Percentiles rank a stretch among this genome's conserved stretches.
Evolutionary conservation across 2,329 filamentous ascomycete species (phyloP).

Genomic region (Alternaria solani): DNA sequence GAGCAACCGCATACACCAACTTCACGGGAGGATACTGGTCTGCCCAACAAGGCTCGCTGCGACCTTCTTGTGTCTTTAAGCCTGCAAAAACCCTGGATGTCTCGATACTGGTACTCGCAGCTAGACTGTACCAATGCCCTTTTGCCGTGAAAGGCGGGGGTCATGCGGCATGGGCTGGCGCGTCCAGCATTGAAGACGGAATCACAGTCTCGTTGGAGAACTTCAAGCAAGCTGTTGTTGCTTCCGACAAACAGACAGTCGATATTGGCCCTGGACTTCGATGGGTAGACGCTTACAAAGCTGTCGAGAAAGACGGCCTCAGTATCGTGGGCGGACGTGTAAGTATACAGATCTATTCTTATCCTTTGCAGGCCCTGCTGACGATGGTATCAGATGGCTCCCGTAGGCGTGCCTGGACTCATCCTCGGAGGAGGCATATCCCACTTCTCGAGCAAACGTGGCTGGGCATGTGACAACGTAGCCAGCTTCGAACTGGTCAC

Average conservation of each 20-base stretch:
- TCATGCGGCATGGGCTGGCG: constrained; percentile 50
- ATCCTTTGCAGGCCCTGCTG: not conserved
- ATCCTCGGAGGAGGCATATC: constrained; percentile 38
- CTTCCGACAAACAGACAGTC: constrained; percentile 31
- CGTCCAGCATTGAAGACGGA: constrained; percentile 53
- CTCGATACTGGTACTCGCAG: constrained; percentile 20
- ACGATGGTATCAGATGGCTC: constrained; percentile 9
- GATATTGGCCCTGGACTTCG: constrained; percentile 37
- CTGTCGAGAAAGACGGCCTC: constrained; percentile 31
- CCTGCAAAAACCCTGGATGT: constrained; percentile 19
- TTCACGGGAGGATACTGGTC: constrained; percentile 31
- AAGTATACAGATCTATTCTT: not conserved
- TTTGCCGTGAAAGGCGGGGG: constrained; percentile 57
- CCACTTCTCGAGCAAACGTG: constrained; percentile 31
- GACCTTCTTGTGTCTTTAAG: constrained; percentile 35
- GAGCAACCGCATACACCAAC: constrained; percentile 12
- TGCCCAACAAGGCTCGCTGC: constrained; percentile 28
- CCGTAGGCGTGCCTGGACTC: constrained; percentile 41
- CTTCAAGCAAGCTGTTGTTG: constrained; percentile 37
- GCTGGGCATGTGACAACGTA: constrained; percentile 42
- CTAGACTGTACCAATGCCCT: constrained; percentile 33
- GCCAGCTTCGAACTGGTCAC: constrained; percentile 26
- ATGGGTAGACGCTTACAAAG: constrained; percentile 41
- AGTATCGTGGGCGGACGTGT: constrained; percentile 37
- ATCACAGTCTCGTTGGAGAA: constrained; percentile 54